Evolutionary conservation across 108 stramenopile genomes (phyloP), one percentile per base, ranked within the genome.

Genomic region (Cyclotella kingstonii): DNA sequence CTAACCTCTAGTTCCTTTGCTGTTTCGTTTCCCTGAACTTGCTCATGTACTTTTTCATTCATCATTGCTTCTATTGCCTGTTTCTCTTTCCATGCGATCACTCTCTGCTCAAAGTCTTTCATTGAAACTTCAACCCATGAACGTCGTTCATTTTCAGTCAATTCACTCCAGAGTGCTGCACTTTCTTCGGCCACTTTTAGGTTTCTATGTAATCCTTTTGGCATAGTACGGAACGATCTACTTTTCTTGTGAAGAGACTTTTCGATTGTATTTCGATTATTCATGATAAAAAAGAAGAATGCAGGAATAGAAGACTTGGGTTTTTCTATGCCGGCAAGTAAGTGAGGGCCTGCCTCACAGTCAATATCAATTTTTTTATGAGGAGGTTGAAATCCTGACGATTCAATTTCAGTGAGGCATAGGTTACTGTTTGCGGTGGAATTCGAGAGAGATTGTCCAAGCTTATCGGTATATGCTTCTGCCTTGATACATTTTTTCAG

Each of bases 41-140:
- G 14, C 67, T 45, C 65, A 33, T 21, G 70, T 4, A 54, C 60
- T 30, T 61, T 54, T 25, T 57, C 70, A 17, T 68, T 21, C 34
- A 78, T 72, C 86, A 89, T 87, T 18, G 82, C 70, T 41, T 77
- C 78, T 8, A 89, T 70, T 36, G 45, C 83, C 65, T 89, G 85
- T 41, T 86, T 85, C 71, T 93, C 82, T 63, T 93, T 93, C 91
- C 91, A 93, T 41, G 81, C 75, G 42, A 87, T 65, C 29, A 87
- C 78, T 9, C 80, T 54, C 23, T 77, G 54, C 54, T 89, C 87
- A 60, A 84, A 89, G 41, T 93, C 87, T 7, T 74, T 62, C 76
- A 93, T 87, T 4, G 84, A 73, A 60, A 83, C 59, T 21, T 70
- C 78, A 31, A 89, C 59, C 63, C 82, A 93, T 39, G 83, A 68